phyloP scores from a whole-genome alignment of 257 asterid genomes.

The Gentiana macrophylla region DNA sequence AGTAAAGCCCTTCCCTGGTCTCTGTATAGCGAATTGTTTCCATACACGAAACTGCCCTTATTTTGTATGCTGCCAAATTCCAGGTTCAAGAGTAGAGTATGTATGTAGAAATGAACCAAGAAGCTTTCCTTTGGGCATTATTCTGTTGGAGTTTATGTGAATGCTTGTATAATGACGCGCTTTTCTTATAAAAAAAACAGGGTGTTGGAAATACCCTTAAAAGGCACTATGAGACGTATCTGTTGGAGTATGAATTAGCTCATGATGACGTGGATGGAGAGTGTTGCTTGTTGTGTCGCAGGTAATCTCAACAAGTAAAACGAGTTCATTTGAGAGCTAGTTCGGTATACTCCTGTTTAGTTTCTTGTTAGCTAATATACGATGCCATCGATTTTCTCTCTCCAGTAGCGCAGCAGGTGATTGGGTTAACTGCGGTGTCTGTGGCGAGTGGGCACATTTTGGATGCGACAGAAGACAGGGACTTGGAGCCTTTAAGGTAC shows the following conservation, averaged over 20 bases:
- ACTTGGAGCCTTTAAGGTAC: slow-evolving; percentile 94
- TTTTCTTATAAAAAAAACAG: slow-evolving; percentile 28
- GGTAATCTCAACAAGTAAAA: slow-evolving; percentile 24
- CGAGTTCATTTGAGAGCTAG: neutral
- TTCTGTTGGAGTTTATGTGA: too few relatives aligned
- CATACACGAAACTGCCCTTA: too few relatives aligned
- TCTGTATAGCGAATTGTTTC: too few relatives aligned
- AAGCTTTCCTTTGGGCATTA: too few relatives aligned
- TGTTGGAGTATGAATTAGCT: slow-evolving; percentile 93
- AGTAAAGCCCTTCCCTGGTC: too few relatives aligned
- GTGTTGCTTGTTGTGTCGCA: slow-evolving; percentile 94
- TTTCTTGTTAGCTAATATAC: slow-evolving; percentile 21
- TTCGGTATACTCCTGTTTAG: too few relatives aligned
- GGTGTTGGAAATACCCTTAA: slow-evolving; percentile 98
- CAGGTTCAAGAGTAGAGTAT: too few relatives aligned
- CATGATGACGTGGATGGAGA: slow-evolving; percentile 99
- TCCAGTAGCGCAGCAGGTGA: slow-evolving; percentile 99
- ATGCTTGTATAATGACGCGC: neutral
- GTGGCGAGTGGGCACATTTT: slow-evolving; percentile 99
- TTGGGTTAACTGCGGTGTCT: slow-evolving; percentile 96
- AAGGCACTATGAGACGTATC: slow-evolving; percentile 95
- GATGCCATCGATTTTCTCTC: slow-evolving; percentile 7
- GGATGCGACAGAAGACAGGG: slow-evolving; percentile 99
- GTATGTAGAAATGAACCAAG: too few relatives aligned
- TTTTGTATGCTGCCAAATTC: too few relatives aligned